A percentile compares a stretch with the other conserved stretches of the same genome.
phyloP scores from a whole-genome alignment of 495 filamentous ascomycete genomes.

The Geoglossum glabrum region DNA sequence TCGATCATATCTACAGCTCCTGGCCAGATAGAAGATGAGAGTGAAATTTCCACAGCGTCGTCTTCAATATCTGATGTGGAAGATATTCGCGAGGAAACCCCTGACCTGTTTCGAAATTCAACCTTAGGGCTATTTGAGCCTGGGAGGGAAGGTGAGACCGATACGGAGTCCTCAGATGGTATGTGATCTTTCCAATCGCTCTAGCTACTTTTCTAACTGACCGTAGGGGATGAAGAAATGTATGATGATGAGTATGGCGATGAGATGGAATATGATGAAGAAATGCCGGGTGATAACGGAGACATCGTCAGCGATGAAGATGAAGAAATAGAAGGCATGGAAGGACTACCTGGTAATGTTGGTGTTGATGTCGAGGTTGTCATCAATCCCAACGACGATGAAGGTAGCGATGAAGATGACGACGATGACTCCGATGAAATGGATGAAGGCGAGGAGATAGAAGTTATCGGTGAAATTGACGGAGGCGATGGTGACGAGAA shows the following conservation, averaged over 20 bases:
- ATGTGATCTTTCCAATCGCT: slow-evolving; percentile 6
- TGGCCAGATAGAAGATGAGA: slow-evolving; percentile 49
- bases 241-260: slow-evolving; percentile 70
- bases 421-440: slow-evolving; percentile 24
- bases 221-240: slow-evolving; percentile 50
- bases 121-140: slow-evolving; percentile 89
- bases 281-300: slow-evolving; percentile 56
- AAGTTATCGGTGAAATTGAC: slow-evolving; percentile 36
- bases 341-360: slow-evolving; percentile 63
- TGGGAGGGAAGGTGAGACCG: slow-evolving; percentile 53
- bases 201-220: background rate
- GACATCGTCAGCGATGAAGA: slow-evolving; percentile 82
- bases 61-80: slow-evolving; percentile 78
- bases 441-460: slow-evolving; percentile 35
- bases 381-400: slow-evolving; percentile 42
- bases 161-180: slow-evolving; percentile 43
- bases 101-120: slow-evolving; percentile 91
- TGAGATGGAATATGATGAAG: slow-evolving; percentile 81
- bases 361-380: slow-evolving; percentile 69
- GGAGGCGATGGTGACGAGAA: slow-evolving; percentile 43
- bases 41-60: slow-evolving; percentile 63
- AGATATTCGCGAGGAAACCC: slow-evolving; percentile 84
- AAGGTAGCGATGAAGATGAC: slow-evolving; percentile 22
- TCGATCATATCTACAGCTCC: slow-evolving; percentile 47
- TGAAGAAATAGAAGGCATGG: slow-evolving; percentile 60